A percentile compares a stretch with the other conserved stretches of the same genome.
phyloP scores from a whole-genome alignment of 768 basidiomycete genomes.

The Mycena vulgaris region DNA sequence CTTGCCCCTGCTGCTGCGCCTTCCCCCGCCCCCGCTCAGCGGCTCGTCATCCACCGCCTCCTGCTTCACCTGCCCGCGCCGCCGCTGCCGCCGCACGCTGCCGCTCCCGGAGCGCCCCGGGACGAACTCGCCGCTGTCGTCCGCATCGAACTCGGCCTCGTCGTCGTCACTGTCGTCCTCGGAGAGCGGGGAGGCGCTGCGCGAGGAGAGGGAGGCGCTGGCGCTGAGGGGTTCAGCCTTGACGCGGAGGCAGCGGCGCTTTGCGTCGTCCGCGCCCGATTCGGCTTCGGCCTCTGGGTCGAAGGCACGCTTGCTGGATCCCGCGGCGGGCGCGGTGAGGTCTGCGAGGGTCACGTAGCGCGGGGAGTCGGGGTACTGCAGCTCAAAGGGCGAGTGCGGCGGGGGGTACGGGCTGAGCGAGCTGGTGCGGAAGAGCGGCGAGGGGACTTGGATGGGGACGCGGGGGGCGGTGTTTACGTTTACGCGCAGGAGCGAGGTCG shows the following conservation, averaged over 20 bases:
- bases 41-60: background rate
- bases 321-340: constrained; percentile 12
- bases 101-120: constrained; percentile 17
- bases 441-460: constrained; percentile 24
- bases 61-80: constrained; percentile 5
- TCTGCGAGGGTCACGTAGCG: constrained; percentile 36
- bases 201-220: background rate
- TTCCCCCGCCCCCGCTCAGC: background rate
- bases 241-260: constrained; percentile 9
- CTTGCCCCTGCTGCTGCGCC: background rate
- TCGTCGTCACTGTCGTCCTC: constrained; percentile 9
- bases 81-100: background rate
- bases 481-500: constrained; percentile 24
- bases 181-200: background rate
- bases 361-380: constrained; percentile 15
- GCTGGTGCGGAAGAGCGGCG: constrained; percentile 1
- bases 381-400: constrained; percentile 17
- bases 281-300: too few species aligned
- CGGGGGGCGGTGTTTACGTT: constrained; percentile 32
- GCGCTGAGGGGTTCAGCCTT: background rate
- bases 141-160: constrained; percentile 12
- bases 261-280: background rate
- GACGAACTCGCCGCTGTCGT: constrained; percentile 34
- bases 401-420: background rate
- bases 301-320: too few species aligned